Evolutionary conservation across 352 stramenopile genomes (phyloP).

Genomic region (Phytophthora chlamydospora): DNA sequence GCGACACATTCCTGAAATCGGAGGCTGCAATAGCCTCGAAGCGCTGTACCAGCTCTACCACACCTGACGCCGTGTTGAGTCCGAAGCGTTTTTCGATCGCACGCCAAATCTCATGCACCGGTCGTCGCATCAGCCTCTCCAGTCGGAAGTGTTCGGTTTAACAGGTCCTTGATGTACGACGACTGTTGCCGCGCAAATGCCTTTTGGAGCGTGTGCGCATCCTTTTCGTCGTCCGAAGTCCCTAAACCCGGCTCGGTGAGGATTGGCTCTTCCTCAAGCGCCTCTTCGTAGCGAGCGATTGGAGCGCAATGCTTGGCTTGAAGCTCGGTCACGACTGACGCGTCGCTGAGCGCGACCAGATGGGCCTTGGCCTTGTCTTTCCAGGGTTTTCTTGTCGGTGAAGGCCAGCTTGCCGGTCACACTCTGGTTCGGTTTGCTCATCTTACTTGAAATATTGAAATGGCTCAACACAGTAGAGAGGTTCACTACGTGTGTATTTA

Average conservation of each 20-base stretch:
- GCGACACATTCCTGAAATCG: constrained; percentile 10
- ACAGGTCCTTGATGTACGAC: constrained; percentile 14
- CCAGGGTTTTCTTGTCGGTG: neutral
- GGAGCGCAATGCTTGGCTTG: no score
- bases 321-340: neutral
- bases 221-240: neutral
- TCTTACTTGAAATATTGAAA: constrained; percentile 18
- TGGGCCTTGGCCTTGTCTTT: neutral
- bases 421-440: constrained; percentile 6
- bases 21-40: neutral
- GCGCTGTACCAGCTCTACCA: neutral
- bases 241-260: no score
- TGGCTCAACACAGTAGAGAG: neutral
- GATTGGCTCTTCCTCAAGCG: neutral
- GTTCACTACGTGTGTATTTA: constrained; percentile 4
- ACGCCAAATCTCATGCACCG: constrained; percentile 11
- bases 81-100: neutral
- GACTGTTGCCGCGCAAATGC: constrained; percentile 3
- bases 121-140: neutral
- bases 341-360: neutral
- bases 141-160: neutral
- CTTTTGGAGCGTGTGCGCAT: neutral
- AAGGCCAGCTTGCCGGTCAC: neutral
- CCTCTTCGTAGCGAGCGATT: neutral
- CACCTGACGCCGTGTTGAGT: constrained; percentile 1